Conservation (phyloP, 1,284 basidiomycete genomes). For the Flammula alnicola region DNA sequence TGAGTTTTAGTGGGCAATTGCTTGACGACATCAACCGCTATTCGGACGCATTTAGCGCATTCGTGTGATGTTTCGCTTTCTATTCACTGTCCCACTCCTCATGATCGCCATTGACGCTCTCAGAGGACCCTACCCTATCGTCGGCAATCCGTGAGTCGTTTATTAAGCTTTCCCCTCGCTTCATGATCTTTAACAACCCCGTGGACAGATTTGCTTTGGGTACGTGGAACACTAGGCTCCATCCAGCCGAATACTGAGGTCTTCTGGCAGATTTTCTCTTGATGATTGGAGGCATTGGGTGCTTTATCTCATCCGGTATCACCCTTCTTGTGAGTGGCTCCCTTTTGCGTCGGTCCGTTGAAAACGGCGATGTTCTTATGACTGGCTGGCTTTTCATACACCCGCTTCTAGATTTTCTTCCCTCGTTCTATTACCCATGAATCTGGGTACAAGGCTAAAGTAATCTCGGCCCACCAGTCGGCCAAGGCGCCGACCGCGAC, state of each 20-base stretch:
- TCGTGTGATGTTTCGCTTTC: conserved; percentile 70
- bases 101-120: conserved; percentile 66
- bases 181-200: conserved; percentile 13
- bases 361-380: not conserved
- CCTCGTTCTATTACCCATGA: conserved; percentile 70
- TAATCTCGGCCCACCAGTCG: conserved; percentile 30
- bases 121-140: conserved; percentile 49
- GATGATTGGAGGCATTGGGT: conserved; percentile 71
- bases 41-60: conserved; percentile 45
- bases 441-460: conserved; percentile 55
- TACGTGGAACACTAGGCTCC: conserved; percentile 31
- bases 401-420: conserved; percentile 64
- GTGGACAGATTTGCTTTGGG: conserved; percentile 53
- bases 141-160: conserved; percentile 55
- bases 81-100: conserved; percentile 69
- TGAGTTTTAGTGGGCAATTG: not conserved
- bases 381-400: conserved; percentile 4
- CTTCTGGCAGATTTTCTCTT: conserved; percentile 58
- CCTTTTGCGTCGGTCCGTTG: not conserved
- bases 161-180: conserved; percentile 12
- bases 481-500: conserved; percentile 28
- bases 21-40: conserved; percentile 9
- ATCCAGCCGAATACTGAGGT: conserved; percentile 7
- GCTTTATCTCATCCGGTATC: conserved; percentile 74
- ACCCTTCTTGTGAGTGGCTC: conserved; percentile 64